Evolutionary conservation across 1,284 basidiomycete species (phyloP), one percentile per base, ranked within the genome.

Genomic region (Irpex sp.): DNA sequence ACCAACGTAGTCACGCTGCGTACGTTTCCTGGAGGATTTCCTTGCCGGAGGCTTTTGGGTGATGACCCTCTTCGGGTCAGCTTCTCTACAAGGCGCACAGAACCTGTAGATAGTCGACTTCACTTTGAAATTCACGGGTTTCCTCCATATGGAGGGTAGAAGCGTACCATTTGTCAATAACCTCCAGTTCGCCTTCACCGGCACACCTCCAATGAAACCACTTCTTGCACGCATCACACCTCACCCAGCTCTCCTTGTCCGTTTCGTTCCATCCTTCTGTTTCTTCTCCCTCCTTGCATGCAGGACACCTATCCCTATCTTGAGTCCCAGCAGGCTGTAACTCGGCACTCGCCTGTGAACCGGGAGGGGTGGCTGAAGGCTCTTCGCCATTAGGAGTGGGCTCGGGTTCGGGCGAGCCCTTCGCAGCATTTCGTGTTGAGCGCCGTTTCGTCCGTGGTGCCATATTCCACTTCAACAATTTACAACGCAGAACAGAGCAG

Each of bases 121-220:
- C 15, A 51, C 50, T 19, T 8, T 19, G n/a, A 55, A 15, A 64
- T 46, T 33, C 26, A 37, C 46, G 36, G 58, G 9, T n/a, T 5
- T n/a, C 50, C 60, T 26, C 35, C 17, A 13, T 47, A 13, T 46
- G 39, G 35, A n/a, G 19, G 46, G 15, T 39, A n/a, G 33, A 39
- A 26, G 35, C 72, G 62, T 68, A 83, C 84, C 85, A 86, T 76
- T 85, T 87, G 71, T 84, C 84, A 54, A 86, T 78, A 3, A 70
- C 77, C 31, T 86, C 85, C 31, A 90, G 79, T 66, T 90, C 87
- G 31, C 79, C 80, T 21, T 86, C 81, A 15, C 86, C 87, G n/a
- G 83, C 88, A 74, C 90, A 93, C 62, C 84, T 79, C 91, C 91
- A 93, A 71, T 93, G 90, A 73, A 87, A 92, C 90, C 90, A 93